phyloP scores from a whole-genome alignment of 2,329 filamentous ascomycete species.

The Penicillium sp. region DNA sequence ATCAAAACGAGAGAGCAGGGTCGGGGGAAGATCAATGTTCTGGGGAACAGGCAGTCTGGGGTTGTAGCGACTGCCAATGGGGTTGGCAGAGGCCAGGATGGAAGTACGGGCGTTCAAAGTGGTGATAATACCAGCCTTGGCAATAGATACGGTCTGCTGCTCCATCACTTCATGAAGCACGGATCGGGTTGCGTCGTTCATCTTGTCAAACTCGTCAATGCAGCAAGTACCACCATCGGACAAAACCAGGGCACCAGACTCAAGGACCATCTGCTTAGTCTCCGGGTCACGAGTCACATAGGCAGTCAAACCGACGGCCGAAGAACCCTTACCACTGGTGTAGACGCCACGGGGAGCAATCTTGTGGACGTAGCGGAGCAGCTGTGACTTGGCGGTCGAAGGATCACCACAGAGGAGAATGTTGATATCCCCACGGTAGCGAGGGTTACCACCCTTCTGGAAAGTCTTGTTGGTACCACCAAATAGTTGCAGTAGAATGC shows the following conservation, averaged over 20 bases:
- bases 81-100: constrained; percentile 94
- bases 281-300: constrained; percentile 74
- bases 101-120: constrained; percentile 94
- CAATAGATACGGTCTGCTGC: constrained; percentile 75
- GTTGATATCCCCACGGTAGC: constrained; percentile 97
- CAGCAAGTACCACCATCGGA: constrained; percentile 75
- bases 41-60: constrained; percentile 92
- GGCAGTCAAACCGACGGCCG: constrained; percentile 73
- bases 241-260: constrained; percentile 70
- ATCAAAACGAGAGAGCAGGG: constrained; percentile 91
- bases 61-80: constrained; percentile 97
- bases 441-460: constrained; percentile 90
- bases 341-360: constrained; percentile 87
- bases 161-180: constrained; percentile 80
- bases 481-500: constrained; percentile 92
- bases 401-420: constrained; percentile 94
- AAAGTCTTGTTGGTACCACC: constrained; percentile 98
- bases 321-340: constrained; percentile 73
- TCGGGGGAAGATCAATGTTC: constrained; percentile 96
- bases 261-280: constrained; percentile 69
- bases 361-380: constrained; percentile 93
- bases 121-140: constrained; percentile 75
- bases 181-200: constrained; percentile 71
- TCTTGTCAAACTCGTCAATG: constrained; percentile 79
- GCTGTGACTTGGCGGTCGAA: constrained; percentile 92